Evolutionary conservation across 169 alveolate genomes (phyloP), one percentile per base, ranked within the genome.

Genomic region (Eimeria falciformis): DNA sequence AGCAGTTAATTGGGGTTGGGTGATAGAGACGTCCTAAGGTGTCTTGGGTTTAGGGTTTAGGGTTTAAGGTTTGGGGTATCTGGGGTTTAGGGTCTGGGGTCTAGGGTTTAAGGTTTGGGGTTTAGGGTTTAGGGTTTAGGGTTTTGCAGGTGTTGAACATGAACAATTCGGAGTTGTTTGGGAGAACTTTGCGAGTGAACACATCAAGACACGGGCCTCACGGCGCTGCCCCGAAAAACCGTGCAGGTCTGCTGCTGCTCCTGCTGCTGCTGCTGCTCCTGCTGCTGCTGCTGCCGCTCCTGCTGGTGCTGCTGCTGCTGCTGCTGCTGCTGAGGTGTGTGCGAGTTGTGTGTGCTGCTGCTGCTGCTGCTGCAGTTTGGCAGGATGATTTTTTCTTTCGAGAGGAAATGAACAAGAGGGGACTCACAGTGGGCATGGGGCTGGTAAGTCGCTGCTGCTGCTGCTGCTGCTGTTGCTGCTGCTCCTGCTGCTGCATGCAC

Each of bases 111-210:
- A 14, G 58, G 58, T 50, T 50, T 50, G 14, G 58, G 58, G 58
- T 50, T 50, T 50, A 50, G 58, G 58, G 58, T 50, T 50, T 50
- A 50, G 58, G 58, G 58, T 50, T 50, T 50, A 50, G 58, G 58
- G 58, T 50, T n/a, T 50, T 58, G 18, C 71, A 58, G 71, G 25
- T 58, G 71, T 65, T 62, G 25, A 91, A 91, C 81, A 91, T 91
- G 94, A 18, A 91, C 89, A 84, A 79, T 27, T 33, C 91, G 4
- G 94, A 91, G 78, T 40, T 91, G 33, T 79, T 18, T 40, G 94
- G 94, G 33, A 50, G 79, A 2, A 50, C 68, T 5, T 50, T 91
- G 43, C 56, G 73, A 7, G 94, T 91, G 18, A 91, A 91, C 53
- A 11, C 65, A 5, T 23, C 94, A 5, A 7, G 92, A 21, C 45